Evolutionary conservation across 305 asterid genomes (phyloP).

Genomic region (Salvia sclarea): DNA sequence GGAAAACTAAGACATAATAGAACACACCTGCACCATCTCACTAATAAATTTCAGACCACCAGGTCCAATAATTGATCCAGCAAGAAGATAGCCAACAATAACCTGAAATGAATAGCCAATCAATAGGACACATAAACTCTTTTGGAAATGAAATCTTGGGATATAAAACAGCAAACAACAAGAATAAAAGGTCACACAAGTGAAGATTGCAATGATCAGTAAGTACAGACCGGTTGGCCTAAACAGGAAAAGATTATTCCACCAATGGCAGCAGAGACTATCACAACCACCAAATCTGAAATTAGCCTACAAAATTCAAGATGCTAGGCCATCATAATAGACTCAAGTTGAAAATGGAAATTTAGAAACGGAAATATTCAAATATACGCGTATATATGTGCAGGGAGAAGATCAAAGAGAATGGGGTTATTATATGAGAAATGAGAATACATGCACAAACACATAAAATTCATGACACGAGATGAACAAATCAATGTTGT

Average conservation of each 20-base stretch:
- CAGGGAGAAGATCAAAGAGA: too few relatives aligned
- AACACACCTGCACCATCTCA: constrained; percentile 92
- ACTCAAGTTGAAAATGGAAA: constrained; percentile 20
- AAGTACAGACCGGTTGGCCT: constrained; percentile 90
- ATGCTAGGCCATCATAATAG: constrained; percentile 24
- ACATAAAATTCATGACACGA: too few relatives aligned
- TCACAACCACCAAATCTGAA: constrained; percentile 95
- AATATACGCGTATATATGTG: too few relatives aligned
- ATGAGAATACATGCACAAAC: too few relatives aligned
- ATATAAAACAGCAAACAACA: constrained; percentile 26
- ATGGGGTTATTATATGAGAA: too few relatives aligned
- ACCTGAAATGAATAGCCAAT: constrained; percentile 50
- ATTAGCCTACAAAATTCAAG: constrained; percentile 69
- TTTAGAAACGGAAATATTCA: neutral
- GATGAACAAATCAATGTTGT: too few relatives aligned
- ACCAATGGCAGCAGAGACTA: constrained; percentile 96
- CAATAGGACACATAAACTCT: constrained; percentile 11
- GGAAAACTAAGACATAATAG: constrained; percentile 10
- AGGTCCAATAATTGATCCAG: constrained; percentile 96
- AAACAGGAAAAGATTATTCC: constrained; percentile 92
- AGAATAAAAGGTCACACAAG: constrained; percentile 1
- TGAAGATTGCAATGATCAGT: constrained; percentile 30
- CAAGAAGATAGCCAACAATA: constrained; percentile 95
- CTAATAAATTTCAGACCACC: constrained; percentile 91
- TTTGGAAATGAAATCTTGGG: neutral